Evolutionary conservation across 257 asterid species (phyloP), one percentile per base, ranked within the genome.

Genomic region (Osmanthus fragrans): DNA sequence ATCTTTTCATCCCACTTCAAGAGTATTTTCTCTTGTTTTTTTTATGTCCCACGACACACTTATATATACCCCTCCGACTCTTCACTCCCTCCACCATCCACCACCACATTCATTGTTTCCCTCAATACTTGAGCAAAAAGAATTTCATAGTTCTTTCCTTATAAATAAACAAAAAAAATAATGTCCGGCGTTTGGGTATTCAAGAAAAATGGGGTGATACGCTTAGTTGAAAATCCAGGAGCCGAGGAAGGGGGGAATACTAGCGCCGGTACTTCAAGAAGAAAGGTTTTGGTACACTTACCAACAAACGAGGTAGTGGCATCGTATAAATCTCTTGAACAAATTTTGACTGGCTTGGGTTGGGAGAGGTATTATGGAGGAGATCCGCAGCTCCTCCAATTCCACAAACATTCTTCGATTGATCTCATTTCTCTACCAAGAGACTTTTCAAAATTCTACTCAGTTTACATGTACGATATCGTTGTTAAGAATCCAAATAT

Each of bases 161-260:
- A 47, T 15, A 49, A 51, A 51, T 16, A 15, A 51, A 51, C 4
- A 51, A 5, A 16, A 1, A 23, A 1, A 23, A 71, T 10, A 2
- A 92, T 93, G 98, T 85, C 98, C 18, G 98, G 98, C 0, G 97
- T 93, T 18, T 92, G 96, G 96, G 90, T 91, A 19, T 93, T 93
- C 91, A 87, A 88, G 82, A 87, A 83, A 34, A 88, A 93, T 30
- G 97, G 98, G 4, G 96, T 92, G 56, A 87, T 90, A 74, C 97
- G 84, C 23, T 77, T 90, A 36, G 96, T 87, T 0, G 96, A 93
- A 21, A 91, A 88, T 23, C 89, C 94, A 0, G 81, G 86, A 5
- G 91, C 84, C 0, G 85, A 51, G 9, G 23, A 82, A 27, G 84
- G 86, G 25, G 72, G 72, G 4, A 51, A 12, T 51, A 51, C 18